Base-by-base conservation (phyloP, 2,329 filamentous ascomycete genomes). In the Colletotrichum caudatum region DNA sequence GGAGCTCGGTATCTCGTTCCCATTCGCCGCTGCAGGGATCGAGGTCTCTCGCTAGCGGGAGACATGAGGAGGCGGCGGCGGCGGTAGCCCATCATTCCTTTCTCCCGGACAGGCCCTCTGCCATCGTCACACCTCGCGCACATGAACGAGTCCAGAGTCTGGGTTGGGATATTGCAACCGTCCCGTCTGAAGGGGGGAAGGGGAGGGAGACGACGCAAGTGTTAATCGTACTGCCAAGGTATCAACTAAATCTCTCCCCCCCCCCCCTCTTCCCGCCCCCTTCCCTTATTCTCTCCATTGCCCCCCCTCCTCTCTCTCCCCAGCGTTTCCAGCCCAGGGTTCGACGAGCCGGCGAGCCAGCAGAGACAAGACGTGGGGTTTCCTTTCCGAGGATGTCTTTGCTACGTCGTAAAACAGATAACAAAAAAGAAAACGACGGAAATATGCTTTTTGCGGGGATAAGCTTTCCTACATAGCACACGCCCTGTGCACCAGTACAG, bases 1-100 rank as follows among this genome's bases (percentile, higher is more conserved):
- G 57, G 61, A 39, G 58, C 35, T 61, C 54, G 68, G 64, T 63
- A 71, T 23, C 5, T 33, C 35, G 14, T 39, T 33, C 68, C 64
- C 51, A 68, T 71, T 71, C 64, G 58, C 23, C 33, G n/a, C 12
- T 12, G n/a, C 46, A 35, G 35, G 46, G 46, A 18, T 51, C 23
- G 59, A 50, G 29, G 44, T 62, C 33, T 44, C 16, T 51, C 23
- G 35, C 16, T 7, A 16, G 23, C 26, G 14, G 50, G 26, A 18
- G 23, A 2, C 29, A 29, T 29, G 50, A 33, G 12, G 48, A 23
- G 23, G 48, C 26, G 14, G 7, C 12, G 14, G 9, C 11, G 29
- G 33, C 18, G 29, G 14, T 12, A 41, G 39, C 50, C 50, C 20
- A 18, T 53, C 50, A 33, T 29, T 33, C 26, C 16, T 44, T 12